Base-by-base conservation (phyloP, 2,329 filamentous ascomycete genomes). In the Rosellinia necatrix region DNA sequence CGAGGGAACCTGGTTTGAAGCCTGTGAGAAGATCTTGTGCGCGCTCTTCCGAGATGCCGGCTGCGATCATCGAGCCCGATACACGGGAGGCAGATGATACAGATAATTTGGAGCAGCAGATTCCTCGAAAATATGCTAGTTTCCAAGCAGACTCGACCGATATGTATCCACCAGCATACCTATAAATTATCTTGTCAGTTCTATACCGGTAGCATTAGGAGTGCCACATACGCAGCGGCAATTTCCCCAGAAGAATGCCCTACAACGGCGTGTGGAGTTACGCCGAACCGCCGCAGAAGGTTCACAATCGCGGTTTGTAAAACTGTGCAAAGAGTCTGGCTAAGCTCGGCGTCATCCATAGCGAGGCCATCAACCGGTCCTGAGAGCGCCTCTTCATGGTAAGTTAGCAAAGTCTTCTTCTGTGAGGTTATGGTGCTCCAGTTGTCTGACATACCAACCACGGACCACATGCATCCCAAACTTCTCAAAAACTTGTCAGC, bases 161-260 rank as follows among this genome's bases (percentile, higher is more conserved):
- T 6, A 56, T 15, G 3, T 21, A 15, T 0, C 53, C 47, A 1
- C 12, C 5, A 9, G 22, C 10, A 13, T 48, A 43, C n/a, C 40
- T 42, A 25, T 27, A 2, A 27, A n/a, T n/a, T 6, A 6, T 15
- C 2, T 15, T n/a, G 19, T 21, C 12, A 2, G n/a, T 29, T 10
- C 3, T 12, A 8, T 24, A n/a, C 27, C 6, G 6, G 19, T 8
- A 7, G 30, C 30, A 35, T 35, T 6, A 3, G 13, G 22, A 9
- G 27, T 4, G 10, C 19, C 7, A 17, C 30, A 22, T 56, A 57
- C n/a, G 37, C 54, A 10, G 54, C 54, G 1, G 49, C 54, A 19
- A 57, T 57, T 32, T 57, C 54, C 2, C 54, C 54, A 3, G 43
- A 49, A 2, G 54, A 57, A 25, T 57, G 54, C 2, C 54, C 54